These are phyloP conservation scores for Thielaviopsis euricoi DNA, from an alignment of 2,329 filamentous ascomycete species.

Conservation along the genomic window DNA sequence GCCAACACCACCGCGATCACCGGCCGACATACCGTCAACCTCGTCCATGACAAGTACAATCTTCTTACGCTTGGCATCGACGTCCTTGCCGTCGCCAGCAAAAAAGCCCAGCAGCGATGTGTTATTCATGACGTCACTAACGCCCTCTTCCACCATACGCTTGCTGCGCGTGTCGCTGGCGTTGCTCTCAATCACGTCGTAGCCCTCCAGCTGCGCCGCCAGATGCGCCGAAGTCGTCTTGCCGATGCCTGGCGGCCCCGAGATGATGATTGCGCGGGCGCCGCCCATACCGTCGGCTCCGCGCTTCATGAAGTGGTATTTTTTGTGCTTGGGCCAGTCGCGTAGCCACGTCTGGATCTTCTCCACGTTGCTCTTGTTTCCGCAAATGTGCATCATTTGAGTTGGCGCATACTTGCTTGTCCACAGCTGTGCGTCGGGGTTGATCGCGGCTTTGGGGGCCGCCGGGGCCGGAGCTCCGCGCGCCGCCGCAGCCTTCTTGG, in stretches of 20 bases:
- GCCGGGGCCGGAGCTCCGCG: conserved; percentile 23
- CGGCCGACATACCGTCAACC: conserved; percentile 96
- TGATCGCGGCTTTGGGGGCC: conserved; percentile 22
- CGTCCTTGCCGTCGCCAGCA: conserved; percentile 61
- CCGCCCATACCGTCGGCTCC: conserved; percentile 73
- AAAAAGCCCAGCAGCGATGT: conserved; percentile 88
- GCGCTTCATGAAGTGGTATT: conserved; percentile 63
- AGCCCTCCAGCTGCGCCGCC: conserved; percentile 81
- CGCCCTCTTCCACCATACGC: conserved; percentile 74
- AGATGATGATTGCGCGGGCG: conserved; percentile 82
- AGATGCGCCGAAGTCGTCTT: conserved; percentile 96
- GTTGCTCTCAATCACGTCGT: conserved; percentile 87
- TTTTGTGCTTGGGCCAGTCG: conserved; percentile 63
- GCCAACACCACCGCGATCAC: conserved; percentile 87
- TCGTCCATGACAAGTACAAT: conserved; percentile 97
- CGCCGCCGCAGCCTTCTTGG: conserved; percentile 23
- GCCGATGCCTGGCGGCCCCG: conserved; percentile 88
- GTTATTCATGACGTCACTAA: conserved; percentile 85
- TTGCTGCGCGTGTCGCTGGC: conserved; percentile 94
- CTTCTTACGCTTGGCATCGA: conserved; percentile 74
- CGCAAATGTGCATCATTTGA: conserved; percentile 73
- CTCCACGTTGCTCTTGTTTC: conserved; percentile 81
- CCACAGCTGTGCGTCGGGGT: conserved; percentile 55
- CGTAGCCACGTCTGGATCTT: conserved; percentile 78
- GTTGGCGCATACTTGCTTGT: conserved; percentile 91